phyloP scores from a whole-genome alignment of 2,329 filamentous ascomycete species.

The Elsinoe fawcettii region DNA sequence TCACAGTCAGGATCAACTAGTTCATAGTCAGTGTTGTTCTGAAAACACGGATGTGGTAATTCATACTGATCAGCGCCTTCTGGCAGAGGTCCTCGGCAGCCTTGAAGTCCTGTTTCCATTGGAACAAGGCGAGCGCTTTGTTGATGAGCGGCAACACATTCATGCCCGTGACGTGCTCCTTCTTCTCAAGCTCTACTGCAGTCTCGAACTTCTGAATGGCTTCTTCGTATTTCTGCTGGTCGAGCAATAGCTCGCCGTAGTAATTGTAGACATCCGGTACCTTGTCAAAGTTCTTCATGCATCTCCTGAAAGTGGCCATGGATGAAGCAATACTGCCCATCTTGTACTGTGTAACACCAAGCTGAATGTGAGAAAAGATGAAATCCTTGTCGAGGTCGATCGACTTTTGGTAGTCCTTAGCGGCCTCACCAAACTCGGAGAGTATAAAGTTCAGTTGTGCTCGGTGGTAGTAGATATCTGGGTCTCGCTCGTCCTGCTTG shows the following conservation, averaged over 20 bases:
- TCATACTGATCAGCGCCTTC: constrained; percentile 91
- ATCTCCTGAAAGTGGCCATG: constrained; percentile 95
- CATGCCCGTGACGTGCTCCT: constrained; percentile 87
- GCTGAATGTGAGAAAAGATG: constrained; percentile 99
- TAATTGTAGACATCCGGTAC: constrained; percentile 99
- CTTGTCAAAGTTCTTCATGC: constrained; percentile 96
- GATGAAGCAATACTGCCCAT: constrained; percentile 96
- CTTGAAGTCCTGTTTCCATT: constrained; percentile 94
- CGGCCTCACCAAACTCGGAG: constrained; percentile 82
- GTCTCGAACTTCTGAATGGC: constrained; percentile 97
- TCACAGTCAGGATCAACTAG: constrained; percentile 96
- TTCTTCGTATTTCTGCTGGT: constrained; percentile 92
- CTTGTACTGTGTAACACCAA: constrained; percentile 99
- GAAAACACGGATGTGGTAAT: background rate
- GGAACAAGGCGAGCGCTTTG: constrained; percentile 93
- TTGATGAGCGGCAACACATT: constrained; percentile 97
- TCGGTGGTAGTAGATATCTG: constrained; percentile 98
- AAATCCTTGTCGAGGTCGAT: constrained; percentile 94
- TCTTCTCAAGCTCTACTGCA: constrained; percentile 97
- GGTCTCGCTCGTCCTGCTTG: constrained; percentile 76
- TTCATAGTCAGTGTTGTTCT: constrained; percentile 30
- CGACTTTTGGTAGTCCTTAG: constrained; percentile 98
- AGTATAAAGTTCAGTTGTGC: constrained; percentile 98
- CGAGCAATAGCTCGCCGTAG: constrained; percentile 91
- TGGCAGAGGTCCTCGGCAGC: constrained; percentile 95